phyloP scores from a whole-genome alignment of 1,139 yeast species.

The Saccharomyces pastorianus region DNA sequence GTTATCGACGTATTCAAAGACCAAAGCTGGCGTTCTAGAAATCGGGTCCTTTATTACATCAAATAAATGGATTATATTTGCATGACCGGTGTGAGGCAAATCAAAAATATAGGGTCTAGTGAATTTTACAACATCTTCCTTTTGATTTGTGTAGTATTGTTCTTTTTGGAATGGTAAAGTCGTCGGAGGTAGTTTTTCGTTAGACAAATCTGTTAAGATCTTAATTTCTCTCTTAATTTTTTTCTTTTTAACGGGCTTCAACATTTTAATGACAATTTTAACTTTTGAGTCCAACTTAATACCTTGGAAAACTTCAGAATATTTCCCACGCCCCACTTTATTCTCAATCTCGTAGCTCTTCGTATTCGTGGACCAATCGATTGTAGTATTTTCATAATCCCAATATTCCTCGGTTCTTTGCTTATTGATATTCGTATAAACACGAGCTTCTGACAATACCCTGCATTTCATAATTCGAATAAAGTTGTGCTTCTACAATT shows the following conservation, averaged over 20 bases:
- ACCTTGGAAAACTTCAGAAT: constrained; percentile 91
- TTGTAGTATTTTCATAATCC: constrained; percentile 74
- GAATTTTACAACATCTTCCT: constrained; percentile 20
- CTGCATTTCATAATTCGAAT: constrained; percentile 23
- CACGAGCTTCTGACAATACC: constrained; percentile 62
- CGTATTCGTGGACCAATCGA: constrained; percentile 43
- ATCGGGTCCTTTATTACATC: constrained; percentile 88
- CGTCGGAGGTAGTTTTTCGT: constrained; percentile 27
- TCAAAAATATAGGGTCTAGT: constrained; percentile 25
- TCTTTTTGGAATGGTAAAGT: constrained; percentile 19
- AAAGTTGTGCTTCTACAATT: not conserved
- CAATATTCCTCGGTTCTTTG: constrained; percentile 78
- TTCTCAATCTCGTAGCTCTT: constrained; percentile 77
- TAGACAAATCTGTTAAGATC: constrained; percentile 69
- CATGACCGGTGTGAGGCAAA: constrained; percentile 31
- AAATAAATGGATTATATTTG: constrained; percentile 64
- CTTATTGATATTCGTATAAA: constrained; percentile 79
- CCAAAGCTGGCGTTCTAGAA: constrained; percentile 85
- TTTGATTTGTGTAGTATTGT: constrained; percentile 25
- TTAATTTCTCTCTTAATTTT: constrained; percentile 93
- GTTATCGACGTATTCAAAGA: constrained; percentile 86
- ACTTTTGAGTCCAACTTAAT: constrained; percentile 48
- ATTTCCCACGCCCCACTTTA: constrained; percentile 94
- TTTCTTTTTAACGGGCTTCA: constrained; percentile 94
- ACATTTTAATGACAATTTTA: constrained; percentile 78